Percentiles rank a stretch among this genome's conserved stretches.
phyloP scores from a whole-genome alignment of 805 yeast species.

The Saccharomycopsis sp. region DNA sequence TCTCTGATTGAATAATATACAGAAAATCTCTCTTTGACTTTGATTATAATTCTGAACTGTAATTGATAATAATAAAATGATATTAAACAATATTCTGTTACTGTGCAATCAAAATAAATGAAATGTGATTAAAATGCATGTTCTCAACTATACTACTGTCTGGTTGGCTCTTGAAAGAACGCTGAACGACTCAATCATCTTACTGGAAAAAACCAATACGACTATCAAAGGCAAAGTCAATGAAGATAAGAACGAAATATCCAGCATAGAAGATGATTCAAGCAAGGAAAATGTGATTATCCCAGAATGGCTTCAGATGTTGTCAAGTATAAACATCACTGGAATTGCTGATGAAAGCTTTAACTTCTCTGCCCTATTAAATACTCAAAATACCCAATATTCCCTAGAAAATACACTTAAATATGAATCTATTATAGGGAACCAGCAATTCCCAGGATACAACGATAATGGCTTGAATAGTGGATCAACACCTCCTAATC shows the following conservation, averaged over 20 bases:
- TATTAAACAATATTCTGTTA: too few species aligned
- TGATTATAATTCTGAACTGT: too few species aligned
- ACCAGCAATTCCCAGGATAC: neutral
- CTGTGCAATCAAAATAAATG: too few species aligned
- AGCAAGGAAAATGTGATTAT: neutral
- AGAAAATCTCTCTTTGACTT: too few species aligned
- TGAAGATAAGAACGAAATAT: neutral
- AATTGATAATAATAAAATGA: too few species aligned
- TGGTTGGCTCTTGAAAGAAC: neutral
- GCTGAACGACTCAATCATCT: neutral
- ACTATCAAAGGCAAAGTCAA: neutral
- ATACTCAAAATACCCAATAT: neutral
- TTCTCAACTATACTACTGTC: neutral
- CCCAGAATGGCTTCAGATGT: neutral
- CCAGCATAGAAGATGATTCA: neutral
- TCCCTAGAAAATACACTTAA: neutral
- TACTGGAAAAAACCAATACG: neutral
- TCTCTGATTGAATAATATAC: too few species aligned
- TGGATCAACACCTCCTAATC: neutral
- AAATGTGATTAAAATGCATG: neutral
- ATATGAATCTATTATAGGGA: neutral
- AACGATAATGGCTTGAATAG: neutral
- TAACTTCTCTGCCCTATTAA: neutral
- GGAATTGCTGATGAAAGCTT: neutral
- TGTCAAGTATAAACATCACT: neutral